Evolutionary conservation across 2,329 filamentous ascomycete species (phyloP).

Genomic region (Purpureocillium takamizusanense): DNA sequence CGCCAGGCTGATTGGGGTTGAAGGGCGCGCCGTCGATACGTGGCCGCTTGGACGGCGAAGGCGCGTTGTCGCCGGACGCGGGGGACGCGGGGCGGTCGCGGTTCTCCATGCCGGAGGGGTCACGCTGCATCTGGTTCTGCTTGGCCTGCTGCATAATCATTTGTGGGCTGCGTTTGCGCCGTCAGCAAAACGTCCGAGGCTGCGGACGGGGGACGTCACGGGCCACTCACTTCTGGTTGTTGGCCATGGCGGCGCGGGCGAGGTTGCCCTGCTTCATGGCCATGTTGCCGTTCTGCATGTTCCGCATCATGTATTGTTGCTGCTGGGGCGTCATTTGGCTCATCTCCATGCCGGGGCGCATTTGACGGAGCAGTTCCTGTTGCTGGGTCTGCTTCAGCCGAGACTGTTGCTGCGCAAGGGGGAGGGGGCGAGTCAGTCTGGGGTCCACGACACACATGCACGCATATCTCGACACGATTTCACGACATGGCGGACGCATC

Average conservation of each 20-base stretch:
- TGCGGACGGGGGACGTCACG: neutral
- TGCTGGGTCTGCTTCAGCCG: conserved; percentile 68
- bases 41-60: conserved; percentile 84
- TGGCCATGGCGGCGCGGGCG: conserved; percentile 68
- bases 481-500: conserved; percentile 5
- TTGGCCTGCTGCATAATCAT: conserved; percentile 66
- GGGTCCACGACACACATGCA: neutral
- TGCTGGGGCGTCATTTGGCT: conserved; percentile 47
- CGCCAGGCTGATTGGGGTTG: conserved; percentile 56
- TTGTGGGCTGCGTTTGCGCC: conserved; percentile 43
- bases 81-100: conserved; percentile 76
- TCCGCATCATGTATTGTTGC: conserved; percentile 55
- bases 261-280: conserved; percentile 52
- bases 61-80: conserved; percentile 74
- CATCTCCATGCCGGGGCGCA: conserved; percentile 55
- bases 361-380: conserved; percentile 66
- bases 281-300: conserved; percentile 52
- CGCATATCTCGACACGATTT: conserved; percentile 3
- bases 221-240: conserved; percentile 61
- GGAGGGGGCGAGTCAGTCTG: conserved; percentile 4
- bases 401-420: conserved; percentile 46
- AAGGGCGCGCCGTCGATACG: conserved; percentile 65
- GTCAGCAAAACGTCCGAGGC: neutral
- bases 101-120: conserved; percentile 80
- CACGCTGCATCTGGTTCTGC: conserved; percentile 76